These are phyloP conservation scores for Ophiostoma piceae DNA, from an alignment of 2,329 filamentous ascomycete genomes.

Conservation along the genomic window DNA sequence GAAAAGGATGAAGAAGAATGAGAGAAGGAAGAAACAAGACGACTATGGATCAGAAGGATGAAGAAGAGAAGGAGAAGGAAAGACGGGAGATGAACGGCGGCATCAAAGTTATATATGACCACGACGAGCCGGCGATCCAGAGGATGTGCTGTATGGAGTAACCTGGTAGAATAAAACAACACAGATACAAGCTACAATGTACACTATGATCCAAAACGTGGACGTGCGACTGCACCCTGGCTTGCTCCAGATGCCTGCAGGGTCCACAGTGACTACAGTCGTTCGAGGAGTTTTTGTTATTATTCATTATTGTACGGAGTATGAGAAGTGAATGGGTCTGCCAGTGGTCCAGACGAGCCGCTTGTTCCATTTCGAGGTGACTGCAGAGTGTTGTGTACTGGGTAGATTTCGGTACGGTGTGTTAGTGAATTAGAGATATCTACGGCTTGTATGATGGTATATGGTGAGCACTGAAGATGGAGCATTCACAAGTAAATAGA, in stretches of 20 bases:
- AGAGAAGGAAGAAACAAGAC: slow-evolving; percentile 14
- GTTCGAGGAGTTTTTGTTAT: neutral
- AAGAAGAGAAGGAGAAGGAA: neutral
- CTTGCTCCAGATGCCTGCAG: slow-evolving; percentile 1
- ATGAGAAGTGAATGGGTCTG: neutral
- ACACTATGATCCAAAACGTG: slow-evolving; percentile 6
- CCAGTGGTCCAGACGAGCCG: neutral
- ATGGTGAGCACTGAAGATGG: too few species aligned
- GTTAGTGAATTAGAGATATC: too few species aligned
- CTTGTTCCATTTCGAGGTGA: neutral
- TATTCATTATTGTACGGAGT: neutral
- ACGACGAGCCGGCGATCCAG: neutral
- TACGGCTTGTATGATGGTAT: too few species aligned
- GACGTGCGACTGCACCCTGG: slow-evolving; percentile 1
- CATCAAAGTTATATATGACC: neutral
- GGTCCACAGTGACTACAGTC: slow-evolving; percentile 2
- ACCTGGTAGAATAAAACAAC: neutral
- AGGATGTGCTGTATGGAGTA: neutral
- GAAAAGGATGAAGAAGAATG: neutral
- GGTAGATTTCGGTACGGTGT: too few species aligned
- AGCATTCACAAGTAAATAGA: neutral
- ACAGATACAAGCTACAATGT: neutral
- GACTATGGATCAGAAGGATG: slow-evolving; percentile 7
- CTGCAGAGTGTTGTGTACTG: too few species aligned
- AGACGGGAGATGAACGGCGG: neutral